Base-by-base conservation (phyloP, 2,329 filamentous ascomycete species). In the Knoxdaviesia capensis region DNA sequence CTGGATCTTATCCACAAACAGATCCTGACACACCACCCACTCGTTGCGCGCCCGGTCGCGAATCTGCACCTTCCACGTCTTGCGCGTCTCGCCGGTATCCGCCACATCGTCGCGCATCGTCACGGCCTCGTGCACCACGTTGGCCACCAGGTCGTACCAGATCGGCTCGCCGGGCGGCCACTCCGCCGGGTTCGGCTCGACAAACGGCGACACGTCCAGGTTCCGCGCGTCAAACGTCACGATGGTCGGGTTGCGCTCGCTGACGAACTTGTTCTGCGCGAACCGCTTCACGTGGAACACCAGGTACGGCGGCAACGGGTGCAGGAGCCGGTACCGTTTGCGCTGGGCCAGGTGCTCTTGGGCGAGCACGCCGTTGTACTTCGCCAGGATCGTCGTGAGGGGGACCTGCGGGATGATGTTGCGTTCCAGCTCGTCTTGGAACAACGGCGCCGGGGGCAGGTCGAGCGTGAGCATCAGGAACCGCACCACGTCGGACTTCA, bases 201-300 rank as follows among this genome's bases (percentile, higher is more conserved):
- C 85, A 53, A 90, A 96, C 0, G 87, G 86, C 5, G 77, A 71
- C 66, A 94, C 78, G 56, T 98, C 86, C 6, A 98, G 74, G 36
- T 79, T 54, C 46, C 79, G 71, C 5, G 84, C 80, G 48, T 88
- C 84, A 59, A 96, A 98, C 0, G 88, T 96, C 48, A 98, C 90
- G 53, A 98, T 98, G 7, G 90, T 98, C 1, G 88, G 90, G 58
- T 98, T 98, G 41, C 90, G 81, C 61, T 96, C 88, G 2, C 80
- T 74, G 20, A 98, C 83, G 54, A 98, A 98, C 58, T 94, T 94
- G 66, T 98, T 98, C 49, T 81, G 78, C 50, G 79, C 84, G 68
- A 98, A 98, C 51, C 90, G 85, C 64, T 96, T 96, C 64, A 96
- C 79, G 63, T 98, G 88, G 63, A 98, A 85, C 42, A 90, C 66